Evolutionary conservation across 2,329 filamentous ascomycete species (phyloP).

Genomic region (Xylaria sp.): DNA sequence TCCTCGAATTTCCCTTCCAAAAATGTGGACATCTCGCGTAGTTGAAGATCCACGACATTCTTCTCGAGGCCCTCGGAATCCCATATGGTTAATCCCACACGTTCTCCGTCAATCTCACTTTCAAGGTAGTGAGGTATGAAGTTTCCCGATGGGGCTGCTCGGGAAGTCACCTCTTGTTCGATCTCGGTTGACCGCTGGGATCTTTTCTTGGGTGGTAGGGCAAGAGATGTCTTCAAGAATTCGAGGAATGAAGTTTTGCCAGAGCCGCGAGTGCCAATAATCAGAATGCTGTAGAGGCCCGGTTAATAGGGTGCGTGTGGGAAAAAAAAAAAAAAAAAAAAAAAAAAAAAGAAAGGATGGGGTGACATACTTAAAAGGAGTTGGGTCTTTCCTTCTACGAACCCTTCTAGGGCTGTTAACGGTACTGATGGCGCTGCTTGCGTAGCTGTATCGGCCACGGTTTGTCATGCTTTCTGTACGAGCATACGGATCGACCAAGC

Average conservation of each 20-base stretch:
- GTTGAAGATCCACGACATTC: conserved; percentile 92
- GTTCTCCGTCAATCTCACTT: conserved; percentile 91
- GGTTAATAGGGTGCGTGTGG: conserved; percentile 37
- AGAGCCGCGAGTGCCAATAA: conserved; percentile 86
- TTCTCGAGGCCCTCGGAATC: conserved; percentile 96
- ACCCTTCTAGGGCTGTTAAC: conserved; percentile 93
- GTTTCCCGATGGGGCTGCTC: conserved; percentile 68
- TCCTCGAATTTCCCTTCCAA: conserved; percentile 99
- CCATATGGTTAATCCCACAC: conserved; percentile 93
- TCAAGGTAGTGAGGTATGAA: conserved; percentile 93
- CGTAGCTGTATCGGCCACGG: conserved; percentile 95
- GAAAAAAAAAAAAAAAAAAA: too few relatives aligned
- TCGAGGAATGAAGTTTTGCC: conserved; percentile 98
- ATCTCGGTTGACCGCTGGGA: conserved; percentile 59
- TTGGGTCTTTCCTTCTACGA: conserved; percentile 94
- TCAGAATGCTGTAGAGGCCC: conserved; percentile 74
- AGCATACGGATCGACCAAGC: conserved; percentile 79
- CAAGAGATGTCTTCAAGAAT: conserved; percentile 88
- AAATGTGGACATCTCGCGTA: conserved; percentile 91
- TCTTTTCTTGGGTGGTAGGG: conserved; percentile 83
- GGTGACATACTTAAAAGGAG: conserved; percentile 91
- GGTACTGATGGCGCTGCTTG: conserved; percentile 88
- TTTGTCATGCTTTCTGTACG: conserved; percentile 95
- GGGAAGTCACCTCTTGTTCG: conserved; percentile 68
- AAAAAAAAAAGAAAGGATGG: neutral